phyloP scores from a whole-genome alignment of 495 filamentous ascomycete genomes.

The Echria macrotheca region DNA sequence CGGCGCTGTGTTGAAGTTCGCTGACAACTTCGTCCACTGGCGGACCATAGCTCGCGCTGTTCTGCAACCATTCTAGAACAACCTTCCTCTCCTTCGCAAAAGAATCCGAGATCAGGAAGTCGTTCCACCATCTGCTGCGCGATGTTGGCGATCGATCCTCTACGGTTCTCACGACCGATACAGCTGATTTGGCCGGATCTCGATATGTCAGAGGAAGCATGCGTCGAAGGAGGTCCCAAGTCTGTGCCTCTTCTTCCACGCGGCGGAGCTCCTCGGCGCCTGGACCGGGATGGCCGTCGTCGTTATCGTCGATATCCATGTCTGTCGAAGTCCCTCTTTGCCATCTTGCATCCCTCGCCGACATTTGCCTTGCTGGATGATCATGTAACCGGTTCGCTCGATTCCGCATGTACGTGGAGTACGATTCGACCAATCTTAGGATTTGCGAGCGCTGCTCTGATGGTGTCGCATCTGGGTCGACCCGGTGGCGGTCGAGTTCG shows the following conservation, averaged over 20 bases:
- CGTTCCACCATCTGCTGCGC: conserved; percentile 36
- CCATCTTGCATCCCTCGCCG: conserved; percentile 56
- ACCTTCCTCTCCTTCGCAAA: conserved; percentile 62
- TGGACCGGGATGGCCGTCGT: conserved; percentile 31
- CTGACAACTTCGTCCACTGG: conserved; percentile 72
- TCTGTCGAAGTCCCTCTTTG: conserved; percentile 56
- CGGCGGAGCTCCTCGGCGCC: conserved; percentile 30
- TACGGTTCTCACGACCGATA: conserved; percentile 17
- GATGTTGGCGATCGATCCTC: conserved; percentile 28
- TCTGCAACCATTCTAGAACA: conserved; percentile 78
- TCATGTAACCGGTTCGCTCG: conserved; percentile 34
- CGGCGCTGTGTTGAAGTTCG: conserved; percentile 64
- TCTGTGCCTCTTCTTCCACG: conserved; percentile 66
- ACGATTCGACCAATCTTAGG: conserved; percentile 39
- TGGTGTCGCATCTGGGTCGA: conserved; percentile 20
- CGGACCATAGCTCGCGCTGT: conserved; percentile 56
- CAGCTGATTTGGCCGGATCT: conserved; percentile 27
- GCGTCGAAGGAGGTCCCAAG: conserved; percentile 76
- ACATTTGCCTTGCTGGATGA: conserved; percentile 34
- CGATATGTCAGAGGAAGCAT: conserved; percentile 49
- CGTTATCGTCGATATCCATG: conserved; percentile 52
- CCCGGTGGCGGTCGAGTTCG: conserved; percentile 38
- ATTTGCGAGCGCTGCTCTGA: conserved; percentile 39
- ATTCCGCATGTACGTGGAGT: conserved; percentile 36
- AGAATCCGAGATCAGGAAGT: conserved; percentile 43